These are phyloP conservation scores for Monosporozyma siamensis DNA, from an alignment of 805 yeast species.

Conservation along the genomic window DNA sequence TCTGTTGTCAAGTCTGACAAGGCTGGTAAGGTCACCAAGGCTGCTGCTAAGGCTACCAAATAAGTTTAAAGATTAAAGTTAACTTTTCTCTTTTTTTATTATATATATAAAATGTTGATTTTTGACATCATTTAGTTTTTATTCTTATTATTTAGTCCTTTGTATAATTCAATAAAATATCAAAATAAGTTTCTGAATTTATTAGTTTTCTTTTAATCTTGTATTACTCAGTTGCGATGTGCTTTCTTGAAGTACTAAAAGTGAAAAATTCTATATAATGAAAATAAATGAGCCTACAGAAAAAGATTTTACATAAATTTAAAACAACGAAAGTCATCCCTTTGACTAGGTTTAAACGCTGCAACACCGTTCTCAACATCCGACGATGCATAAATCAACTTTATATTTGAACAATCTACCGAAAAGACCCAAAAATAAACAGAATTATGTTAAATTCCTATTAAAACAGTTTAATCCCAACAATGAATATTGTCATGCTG, in stretches of 20 bases:
- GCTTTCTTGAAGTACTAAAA: too few species aligned
- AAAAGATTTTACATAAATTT: too few species aligned
- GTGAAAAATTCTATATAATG: too few species aligned
- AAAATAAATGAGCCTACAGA: too few species aligned
- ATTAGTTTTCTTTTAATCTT: not conserved
- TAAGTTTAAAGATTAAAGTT: constrained; percentile 9
- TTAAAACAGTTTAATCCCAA: constrained; percentile 12
- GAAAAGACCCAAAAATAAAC: constrained; percentile 16
- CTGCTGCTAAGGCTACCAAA: constrained; percentile 47
- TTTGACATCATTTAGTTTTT: constrained; percentile 15
- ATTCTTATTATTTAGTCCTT: constrained; percentile 10
- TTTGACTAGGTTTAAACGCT: too few species aligned
- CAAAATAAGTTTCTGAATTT: constrained; percentile 1
- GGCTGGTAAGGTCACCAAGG: constrained; percentile 94
- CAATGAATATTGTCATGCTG: constrained; percentile 10
- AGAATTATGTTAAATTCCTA: constrained; percentile 12
- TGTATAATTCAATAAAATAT: constrained; percentile 3
- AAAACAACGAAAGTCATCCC: too few species aligned
- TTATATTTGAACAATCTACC: constrained; percentile 19
- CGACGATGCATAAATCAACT: too few species aligned
- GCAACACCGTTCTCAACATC: too few species aligned
- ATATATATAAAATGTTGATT: constrained; percentile 6
- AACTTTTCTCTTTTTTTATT: constrained; percentile 2
- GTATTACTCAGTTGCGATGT: too few species aligned
- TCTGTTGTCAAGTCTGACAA: constrained; percentile 77